Percentiles rank a stretch among this genome's conserved stretches.
phyloP scores from a whole-genome alignment of 257 asterid genomes.

The Solanum gandarillasii region DNA sequence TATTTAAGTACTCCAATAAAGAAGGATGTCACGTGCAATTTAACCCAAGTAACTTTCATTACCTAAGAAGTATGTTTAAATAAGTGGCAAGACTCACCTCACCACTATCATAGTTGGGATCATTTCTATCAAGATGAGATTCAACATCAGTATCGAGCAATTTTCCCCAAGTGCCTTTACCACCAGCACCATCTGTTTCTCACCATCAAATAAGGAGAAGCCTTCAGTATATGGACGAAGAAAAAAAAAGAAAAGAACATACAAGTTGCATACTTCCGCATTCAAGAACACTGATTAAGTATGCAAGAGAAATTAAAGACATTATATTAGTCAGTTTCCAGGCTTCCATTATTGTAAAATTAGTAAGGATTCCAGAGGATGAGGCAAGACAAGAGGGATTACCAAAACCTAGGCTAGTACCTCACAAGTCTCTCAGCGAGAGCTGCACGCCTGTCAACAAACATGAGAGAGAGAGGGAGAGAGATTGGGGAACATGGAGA shows the following conservation, averaged over 20 bases:
- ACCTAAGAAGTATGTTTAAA: not conserved
- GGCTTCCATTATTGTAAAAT: not conserved
- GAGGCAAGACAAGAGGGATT: not conserved
- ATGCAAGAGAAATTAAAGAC: not conserved
- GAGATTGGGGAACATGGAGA: not conserved
- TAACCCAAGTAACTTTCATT: not conserved
- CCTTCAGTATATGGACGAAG: not conserved
- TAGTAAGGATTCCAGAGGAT: not conserved
- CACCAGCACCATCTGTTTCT: constrained; percentile 92
- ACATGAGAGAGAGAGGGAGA: not conserved
- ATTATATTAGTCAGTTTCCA: not conserved
- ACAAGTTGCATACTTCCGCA: not conserved
- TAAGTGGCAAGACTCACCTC: constrained; percentile 40
- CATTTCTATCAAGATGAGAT: constrained; percentile 61
- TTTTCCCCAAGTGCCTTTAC: constrained; percentile 99
- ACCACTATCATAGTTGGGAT: constrained; percentile 93
- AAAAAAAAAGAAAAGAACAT: not conserved
- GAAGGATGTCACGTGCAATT: not conserved
- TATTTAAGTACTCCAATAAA: not conserved
- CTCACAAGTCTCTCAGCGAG: not conserved
- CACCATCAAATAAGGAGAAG: constrained; percentile 11
- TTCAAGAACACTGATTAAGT: not conserved
- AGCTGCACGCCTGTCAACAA: not conserved
- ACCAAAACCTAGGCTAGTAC: not conserved
- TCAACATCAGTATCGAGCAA: constrained; percentile 76